These are phyloP conservation scores for Gautieria morchelliformis DNA, from an alignment of 768 basidiomycete genomes.

Conservation along the genomic window DNA sequence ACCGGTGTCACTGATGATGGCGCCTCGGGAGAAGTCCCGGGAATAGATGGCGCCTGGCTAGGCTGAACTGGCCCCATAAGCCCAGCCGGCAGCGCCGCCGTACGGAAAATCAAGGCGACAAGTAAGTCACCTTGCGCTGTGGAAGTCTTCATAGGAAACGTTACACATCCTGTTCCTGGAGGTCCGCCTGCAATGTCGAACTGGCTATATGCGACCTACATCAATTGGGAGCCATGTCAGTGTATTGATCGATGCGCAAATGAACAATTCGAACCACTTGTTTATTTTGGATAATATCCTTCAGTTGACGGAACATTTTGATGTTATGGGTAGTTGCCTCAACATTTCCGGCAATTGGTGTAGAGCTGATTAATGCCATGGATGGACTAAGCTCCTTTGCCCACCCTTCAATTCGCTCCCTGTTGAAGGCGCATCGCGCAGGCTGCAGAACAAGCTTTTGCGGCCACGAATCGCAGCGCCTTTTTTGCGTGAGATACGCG, in stretches of 20 bases:
- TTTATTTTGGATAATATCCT: slow-evolving; percentile 18
- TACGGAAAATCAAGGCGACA: slow-evolving; percentile 41
- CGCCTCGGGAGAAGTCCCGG: not conserved
- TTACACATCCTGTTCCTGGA: slow-evolving; percentile 35
- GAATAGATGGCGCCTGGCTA: not conserved
- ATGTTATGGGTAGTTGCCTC: slow-evolving; percentile 32
- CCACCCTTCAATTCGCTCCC: slow-evolving; percentile 2
- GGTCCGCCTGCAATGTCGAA: slow-evolving; percentile 19
- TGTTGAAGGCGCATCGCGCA: not conserved
- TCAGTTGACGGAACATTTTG: slow-evolving; percentile 33
- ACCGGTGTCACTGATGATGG: not conserved
- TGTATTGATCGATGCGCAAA: slow-evolving; percentile 1
- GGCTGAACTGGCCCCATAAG: not conserved
- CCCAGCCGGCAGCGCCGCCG: slow-evolving; percentile 17
- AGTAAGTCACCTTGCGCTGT: slow-evolving; percentile 16
- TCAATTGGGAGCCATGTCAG: slow-evolving; percentile 28
- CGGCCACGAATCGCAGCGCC: slow-evolving; percentile 10
- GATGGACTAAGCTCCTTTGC: slow-evolving; percentile 2
- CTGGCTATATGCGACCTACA: slow-evolving; percentile 39
- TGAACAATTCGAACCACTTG: slow-evolving; percentile 32
- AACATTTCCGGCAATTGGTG: not conserved
- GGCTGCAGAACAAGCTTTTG: slow-evolving; percentile 5
- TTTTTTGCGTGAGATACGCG: not conserved
- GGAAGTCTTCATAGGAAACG: slow-evolving; percentile 29
- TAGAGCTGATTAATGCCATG: not conserved